Conservation (phyloP, 352 stramenopile species). For the Plasmopara viticola region DNA sequence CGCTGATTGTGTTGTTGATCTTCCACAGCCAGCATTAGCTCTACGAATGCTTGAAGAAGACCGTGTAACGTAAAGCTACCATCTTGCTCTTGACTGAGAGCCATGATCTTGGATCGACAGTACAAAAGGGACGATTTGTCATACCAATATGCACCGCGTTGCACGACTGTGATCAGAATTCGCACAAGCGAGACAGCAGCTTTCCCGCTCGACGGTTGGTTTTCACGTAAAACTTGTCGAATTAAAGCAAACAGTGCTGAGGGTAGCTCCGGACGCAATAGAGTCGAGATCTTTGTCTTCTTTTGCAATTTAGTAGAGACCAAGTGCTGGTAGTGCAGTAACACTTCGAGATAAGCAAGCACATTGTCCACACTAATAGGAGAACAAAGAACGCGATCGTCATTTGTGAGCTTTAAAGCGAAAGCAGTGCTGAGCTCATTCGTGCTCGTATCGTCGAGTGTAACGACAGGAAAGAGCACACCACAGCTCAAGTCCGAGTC, state of each 20-base stretch:
- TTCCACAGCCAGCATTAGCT: conserved; percentile 80
- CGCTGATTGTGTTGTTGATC: conserved; percentile 52
- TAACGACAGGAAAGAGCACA: conserved; percentile 60
- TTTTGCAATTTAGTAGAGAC: conserved; percentile 6
- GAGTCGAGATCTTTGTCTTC: background rate
- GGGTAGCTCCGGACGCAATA: conserved; percentile 51
- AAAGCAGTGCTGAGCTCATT: conserved; percentile 31
- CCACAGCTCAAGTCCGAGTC: conserved; percentile 48
- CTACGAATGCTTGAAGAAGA: conserved; percentile 72
- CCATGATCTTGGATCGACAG: conserved; percentile 83
- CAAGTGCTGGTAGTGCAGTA: conserved; percentile 43
- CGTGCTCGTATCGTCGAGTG: conserved; percentile 37
- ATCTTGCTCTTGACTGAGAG: conserved; percentile 76
- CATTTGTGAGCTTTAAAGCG: conserved; percentile 54
- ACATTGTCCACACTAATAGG: conserved; percentile 55
- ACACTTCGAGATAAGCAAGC: conserved; percentile 53
- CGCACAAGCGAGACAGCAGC: conserved; percentile 60
- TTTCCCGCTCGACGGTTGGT: conserved; percentile 38
- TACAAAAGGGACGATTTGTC: conserved; percentile 71
- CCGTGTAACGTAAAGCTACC: conserved; percentile 65
- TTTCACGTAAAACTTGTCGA: conserved; percentile 65
- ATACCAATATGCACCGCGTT: conserved; percentile 56
- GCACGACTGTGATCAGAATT: conserved; percentile 56
- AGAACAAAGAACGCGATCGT: conserved; percentile 71
- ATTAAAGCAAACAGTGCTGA: conserved; percentile 64